Percentiles rank a stretch among this genome's conserved stretches.
phyloP scores from a whole-genome alignment of 169 alveolate genomes.

The Eimeria sp. region DNA sequence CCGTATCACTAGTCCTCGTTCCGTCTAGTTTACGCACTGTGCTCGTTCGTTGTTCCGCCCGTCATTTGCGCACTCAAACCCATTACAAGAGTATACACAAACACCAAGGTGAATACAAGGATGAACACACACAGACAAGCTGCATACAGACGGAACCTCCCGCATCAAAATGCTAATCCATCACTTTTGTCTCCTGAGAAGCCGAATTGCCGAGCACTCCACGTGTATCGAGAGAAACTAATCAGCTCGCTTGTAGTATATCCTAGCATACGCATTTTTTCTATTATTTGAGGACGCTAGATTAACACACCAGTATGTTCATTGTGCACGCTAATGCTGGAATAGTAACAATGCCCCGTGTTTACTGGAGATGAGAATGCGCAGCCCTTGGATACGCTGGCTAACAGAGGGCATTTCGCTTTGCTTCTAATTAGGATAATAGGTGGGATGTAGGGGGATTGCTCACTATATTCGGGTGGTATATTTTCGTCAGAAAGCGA shows the following conservation, averaged over 20 bases:
- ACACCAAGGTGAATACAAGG: background rate
- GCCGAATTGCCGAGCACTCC: background rate
- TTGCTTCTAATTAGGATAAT: background rate
- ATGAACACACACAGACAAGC: background rate
- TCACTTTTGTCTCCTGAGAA: background rate
- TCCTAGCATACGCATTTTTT: background rate
- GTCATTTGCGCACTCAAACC: background rate
- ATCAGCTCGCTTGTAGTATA: background rate
- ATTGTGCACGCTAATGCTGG: background rate
- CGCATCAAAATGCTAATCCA: background rate
- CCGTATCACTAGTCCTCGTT: background rate
- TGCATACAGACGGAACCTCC: background rate
- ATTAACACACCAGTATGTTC: background rate
- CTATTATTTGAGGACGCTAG: background rate
- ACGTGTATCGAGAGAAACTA: background rate
- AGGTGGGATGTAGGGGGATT: background rate
- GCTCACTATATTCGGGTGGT: slow-evolving; percentile 98
- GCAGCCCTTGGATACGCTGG: background rate
- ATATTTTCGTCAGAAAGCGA: slow-evolving; percentile 98
- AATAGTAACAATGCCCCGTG: no score
- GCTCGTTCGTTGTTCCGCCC: background rate
- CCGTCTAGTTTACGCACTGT: background rate
- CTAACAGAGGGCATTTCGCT: background rate
- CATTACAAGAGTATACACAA: background rate
- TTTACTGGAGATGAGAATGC: background rate